These are phyloP conservation scores for Solanum appendiculatum DNA, from an alignment of 257 asterid species.

Conservation along the genomic window DNA sequence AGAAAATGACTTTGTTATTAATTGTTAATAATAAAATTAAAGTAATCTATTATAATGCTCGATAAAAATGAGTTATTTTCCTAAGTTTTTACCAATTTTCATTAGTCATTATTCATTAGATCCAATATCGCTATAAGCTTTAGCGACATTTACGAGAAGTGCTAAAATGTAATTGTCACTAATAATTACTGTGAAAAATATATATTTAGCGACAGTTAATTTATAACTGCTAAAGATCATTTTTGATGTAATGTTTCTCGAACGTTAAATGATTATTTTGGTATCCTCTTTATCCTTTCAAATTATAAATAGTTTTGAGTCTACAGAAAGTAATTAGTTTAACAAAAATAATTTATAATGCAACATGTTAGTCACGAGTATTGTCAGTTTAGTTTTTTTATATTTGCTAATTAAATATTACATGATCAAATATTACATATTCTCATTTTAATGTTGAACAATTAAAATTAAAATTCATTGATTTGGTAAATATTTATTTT, in stretches of 20 bases:
- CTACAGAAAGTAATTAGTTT: background rate
- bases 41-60: background rate
- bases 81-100: no score
- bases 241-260: no score
- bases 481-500: background rate
- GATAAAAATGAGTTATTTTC: no score
- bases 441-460: background rate
- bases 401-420: background rate
- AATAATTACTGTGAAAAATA: no score
- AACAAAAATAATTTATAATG: background rate
- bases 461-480: background rate
- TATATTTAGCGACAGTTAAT: no score
- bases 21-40: background rate
- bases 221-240: no score
- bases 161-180: background rate
- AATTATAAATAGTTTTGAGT: background rate
- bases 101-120: no score
- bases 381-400: background rate
- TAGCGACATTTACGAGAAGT: no score
- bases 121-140: no score
- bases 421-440: background rate
- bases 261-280: background rate
- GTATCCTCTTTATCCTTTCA: background rate
- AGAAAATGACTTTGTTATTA: background rate
- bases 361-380: background rate